phyloP scores from a whole-genome alignment of 305 asterid species.

The Fraxinus albicans region DNA sequence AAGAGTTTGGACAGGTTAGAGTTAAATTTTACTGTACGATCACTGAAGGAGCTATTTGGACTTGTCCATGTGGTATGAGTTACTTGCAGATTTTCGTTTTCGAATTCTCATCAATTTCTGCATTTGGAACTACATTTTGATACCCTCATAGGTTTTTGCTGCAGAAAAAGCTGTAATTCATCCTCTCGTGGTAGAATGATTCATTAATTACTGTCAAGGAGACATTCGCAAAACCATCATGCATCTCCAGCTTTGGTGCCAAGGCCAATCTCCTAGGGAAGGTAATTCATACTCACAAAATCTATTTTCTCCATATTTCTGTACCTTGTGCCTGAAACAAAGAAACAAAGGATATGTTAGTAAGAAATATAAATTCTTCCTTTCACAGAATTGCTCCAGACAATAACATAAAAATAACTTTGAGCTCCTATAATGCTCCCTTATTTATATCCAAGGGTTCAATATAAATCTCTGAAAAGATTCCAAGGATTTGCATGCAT shows the following conservation, averaged over 20 bases:
- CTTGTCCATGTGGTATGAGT: constrained; percentile 58
- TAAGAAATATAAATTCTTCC: background rate
- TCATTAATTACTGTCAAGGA: constrained; percentile 60
- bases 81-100: constrained; percentile 16
- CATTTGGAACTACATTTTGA: constrained; percentile 25
- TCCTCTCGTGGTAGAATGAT: constrained; percentile 65
- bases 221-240: constrained; percentile 88
- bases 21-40: constrained; percentile 58
- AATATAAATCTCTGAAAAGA: background rate
- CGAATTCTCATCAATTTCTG: constrained; percentile 9
- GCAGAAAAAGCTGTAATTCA: constrained; percentile 59
- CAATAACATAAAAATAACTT: background rate
- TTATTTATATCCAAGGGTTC: background rate
- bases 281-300: constrained; percentile 43
- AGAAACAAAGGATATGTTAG: no score
- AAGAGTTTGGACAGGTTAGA: constrained; percentile 73
- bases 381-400: background rate
- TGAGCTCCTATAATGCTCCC: background rate
- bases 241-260: constrained; percentile 94
- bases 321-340: background rate
- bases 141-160: constrained; percentile 64
- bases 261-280: constrained; percentile 52
- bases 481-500: background rate
- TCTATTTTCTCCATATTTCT: constrained; percentile 28
- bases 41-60: constrained; percentile 54